phyloP scores from a whole-genome alignment of 768 basidiomycete genomes.

The Rhizopogon vinicolor region DNA sequence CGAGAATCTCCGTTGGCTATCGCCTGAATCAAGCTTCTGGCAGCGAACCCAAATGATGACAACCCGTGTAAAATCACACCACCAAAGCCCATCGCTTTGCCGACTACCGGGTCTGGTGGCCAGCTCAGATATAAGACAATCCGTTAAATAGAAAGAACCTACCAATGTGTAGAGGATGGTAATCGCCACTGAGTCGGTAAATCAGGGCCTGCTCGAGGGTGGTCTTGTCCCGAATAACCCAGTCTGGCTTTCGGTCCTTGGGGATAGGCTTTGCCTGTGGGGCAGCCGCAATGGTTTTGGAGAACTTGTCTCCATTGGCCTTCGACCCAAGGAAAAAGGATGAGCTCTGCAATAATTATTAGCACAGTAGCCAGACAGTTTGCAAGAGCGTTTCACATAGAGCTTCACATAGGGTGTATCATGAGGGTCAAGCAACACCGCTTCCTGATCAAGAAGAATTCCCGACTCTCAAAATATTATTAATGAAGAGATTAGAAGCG shows the following conservation, averaged over 20 bases:
- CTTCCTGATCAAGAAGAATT: conserved; percentile 65
- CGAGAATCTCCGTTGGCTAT: conserved; percentile 58
- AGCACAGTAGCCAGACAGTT: neutral
- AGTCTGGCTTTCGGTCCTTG: conserved; percentile 57
- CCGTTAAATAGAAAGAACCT: conserved; percentile 6
- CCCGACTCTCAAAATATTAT: conserved; percentile 52
- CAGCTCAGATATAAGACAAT: neutral
- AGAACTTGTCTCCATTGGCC: conserved; percentile 58
- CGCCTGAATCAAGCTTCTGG: conserved; percentile 64
- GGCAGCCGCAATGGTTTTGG: conserved; percentile 55
- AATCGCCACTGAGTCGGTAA: conserved; percentile 75
- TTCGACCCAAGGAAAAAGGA: conserved; percentile 68
- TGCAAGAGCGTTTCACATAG: conserved; percentile 37
- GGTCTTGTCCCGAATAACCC: conserved; percentile 57
- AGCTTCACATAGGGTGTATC: conserved; percentile 59
- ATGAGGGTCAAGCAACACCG: conserved; percentile 54
- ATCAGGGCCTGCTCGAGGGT: conserved; percentile 62
- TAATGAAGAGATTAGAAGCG: no score
- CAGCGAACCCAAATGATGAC: conserved; percentile 77
- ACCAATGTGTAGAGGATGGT: conserved; percentile 78
- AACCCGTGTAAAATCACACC: conserved; percentile 85
- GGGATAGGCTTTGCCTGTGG: conserved; percentile 59
- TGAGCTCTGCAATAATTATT: conserved; percentile 39
- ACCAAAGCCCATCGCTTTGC: conserved; percentile 72
- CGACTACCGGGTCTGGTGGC: conserved; percentile 62